Evolutionary conservation across 495 filamentous ascomycete species (phyloP).

Genomic region (Amniculicola lignicola): DNA sequence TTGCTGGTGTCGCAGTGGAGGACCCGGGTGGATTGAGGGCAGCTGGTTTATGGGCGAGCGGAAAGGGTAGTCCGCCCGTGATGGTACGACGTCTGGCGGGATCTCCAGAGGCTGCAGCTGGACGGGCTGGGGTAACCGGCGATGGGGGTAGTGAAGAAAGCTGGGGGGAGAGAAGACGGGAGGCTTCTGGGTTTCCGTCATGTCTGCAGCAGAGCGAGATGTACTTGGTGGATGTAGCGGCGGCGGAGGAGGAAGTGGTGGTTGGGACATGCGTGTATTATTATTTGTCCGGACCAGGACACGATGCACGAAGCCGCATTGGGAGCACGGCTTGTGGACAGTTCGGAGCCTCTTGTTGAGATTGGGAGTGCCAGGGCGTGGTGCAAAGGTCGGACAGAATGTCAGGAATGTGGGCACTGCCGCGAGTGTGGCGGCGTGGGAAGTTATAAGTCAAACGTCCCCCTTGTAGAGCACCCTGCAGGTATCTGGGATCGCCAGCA

Average conservation of each 20-base stretch:
- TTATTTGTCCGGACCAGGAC: constrained; percentile 35
- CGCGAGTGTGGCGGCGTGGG: constrained; percentile 28
- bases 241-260: constrained; percentile 38
- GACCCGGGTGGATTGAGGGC: constrained; percentile 33
- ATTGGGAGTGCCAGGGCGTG: constrained; percentile 24
- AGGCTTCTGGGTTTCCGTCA: constrained; percentile 40
- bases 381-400: constrained; percentile 30
- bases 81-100: constrained; percentile 32
- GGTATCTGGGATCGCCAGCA: constrained; percentile 32
- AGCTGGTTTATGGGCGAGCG: constrained; percentile 31
- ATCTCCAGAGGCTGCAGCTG: constrained; percentile 36
- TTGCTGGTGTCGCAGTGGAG: constrained; percentile 21
- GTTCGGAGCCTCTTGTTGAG: constrained; percentile 15
- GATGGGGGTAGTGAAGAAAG: constrained; percentile 31
- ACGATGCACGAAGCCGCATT: constrained; percentile 37
- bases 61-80: constrained; percentile 30
- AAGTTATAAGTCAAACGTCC: constrained; percentile 26
- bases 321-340: constrained; percentile 26
- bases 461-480: constrained; percentile 26
- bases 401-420: constrained; percentile 34
- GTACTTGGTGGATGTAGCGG: constrained; percentile 34
- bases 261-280: constrained; percentile 42
- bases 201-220: constrained; percentile 21
- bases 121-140: constrained; percentile 33
- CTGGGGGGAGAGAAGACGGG: constrained; percentile 34